phyloP scores from a whole-genome alignment of 257 asterid species.

The Voacanga thouarsii region DNA sequence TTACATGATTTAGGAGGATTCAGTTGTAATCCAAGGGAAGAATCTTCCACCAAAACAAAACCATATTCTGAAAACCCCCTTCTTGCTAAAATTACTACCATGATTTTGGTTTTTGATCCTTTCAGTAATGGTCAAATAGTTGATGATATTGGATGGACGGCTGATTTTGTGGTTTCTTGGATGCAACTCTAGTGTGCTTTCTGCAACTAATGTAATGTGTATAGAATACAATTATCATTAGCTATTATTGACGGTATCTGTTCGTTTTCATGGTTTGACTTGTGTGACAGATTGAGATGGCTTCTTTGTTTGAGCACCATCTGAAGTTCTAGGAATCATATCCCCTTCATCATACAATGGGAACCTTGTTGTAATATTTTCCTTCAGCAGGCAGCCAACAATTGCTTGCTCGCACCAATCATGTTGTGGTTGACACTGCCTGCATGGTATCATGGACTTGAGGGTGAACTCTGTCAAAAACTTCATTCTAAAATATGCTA shows the following conservation, averaged over 20 bases:
- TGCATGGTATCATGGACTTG: background rate
- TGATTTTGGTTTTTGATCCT: background rate
- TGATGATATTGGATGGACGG: background rate
- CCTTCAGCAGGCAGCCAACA: background rate
- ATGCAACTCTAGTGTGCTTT: background rate
- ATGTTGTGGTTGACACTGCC: background rate
- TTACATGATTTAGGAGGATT: background rate
- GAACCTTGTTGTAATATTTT: background rate
- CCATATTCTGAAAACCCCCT: background rate
- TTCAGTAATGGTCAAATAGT: background rate
- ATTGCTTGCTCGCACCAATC: background rate
- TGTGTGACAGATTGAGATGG: constrained; percentile 87
- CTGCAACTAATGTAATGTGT: background rate
- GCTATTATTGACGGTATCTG: background rate
- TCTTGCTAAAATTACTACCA: background rate
- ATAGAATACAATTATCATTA: background rate
- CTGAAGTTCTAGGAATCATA: constrained; percentile 37
- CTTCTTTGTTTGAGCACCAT: constrained; percentile 82
- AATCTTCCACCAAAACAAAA: background rate
- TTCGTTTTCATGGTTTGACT: constrained; percentile 17
- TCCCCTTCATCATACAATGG: background rate
- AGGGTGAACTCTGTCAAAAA: background rate
- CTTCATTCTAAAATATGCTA: background rate
- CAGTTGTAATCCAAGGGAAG: background rate
- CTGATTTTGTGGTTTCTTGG: background rate